Base-by-base conservation (phyloP, 352 stramenopile species). In the Phytophthora cajani region DNA sequence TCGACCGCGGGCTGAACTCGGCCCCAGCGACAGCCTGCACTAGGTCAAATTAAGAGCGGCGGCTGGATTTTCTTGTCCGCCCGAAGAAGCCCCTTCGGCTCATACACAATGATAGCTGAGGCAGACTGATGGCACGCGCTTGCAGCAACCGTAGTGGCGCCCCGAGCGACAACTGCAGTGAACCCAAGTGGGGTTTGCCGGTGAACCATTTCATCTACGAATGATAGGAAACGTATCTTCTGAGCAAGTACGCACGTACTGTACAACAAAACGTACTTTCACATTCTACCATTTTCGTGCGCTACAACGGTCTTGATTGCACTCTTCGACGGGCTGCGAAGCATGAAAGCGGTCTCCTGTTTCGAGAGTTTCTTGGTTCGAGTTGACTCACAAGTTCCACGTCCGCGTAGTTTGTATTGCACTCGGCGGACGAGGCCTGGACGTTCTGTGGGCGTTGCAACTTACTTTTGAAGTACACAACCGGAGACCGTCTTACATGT, bases 41-140 rank as follows among this genome's bases (percentile, higher is more conserved):
- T 46, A n/a, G 38, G 38, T 46, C 38, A 46, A 46, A 46, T 44
- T 44, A 44, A 44, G 44, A 50, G 17, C 17, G 44, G 14, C 17
- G 11, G 1, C 42, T 71, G 64, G 64, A 71, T 71, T 71, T 71
- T 71, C 64, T 71, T 61, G 64, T 66, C 56, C 17, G 44, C 16
- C 44, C 5, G 44, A 50, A 5, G 32, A 63, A 46, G 38, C 25
- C 14, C 25, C 38, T 46, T 46, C 5, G 16, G 38, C 14, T 57
- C 44, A 23, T 44, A 46, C 38, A 46, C 12, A n/a, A 17, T 17
- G 16, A 46, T 46, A 21, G 16, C 44, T 49, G 17, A 49, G 42
- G 42, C 42, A 49, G 12, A 8, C 44, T 6, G n/a, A 25, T 25
- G 17, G 10, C 44, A 19, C 44, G 44, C 44, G 44, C 44, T 50